phyloP scores from a whole-genome alignment of 352 stramenopile genomes.

The Phytopythium montanum region DNA sequence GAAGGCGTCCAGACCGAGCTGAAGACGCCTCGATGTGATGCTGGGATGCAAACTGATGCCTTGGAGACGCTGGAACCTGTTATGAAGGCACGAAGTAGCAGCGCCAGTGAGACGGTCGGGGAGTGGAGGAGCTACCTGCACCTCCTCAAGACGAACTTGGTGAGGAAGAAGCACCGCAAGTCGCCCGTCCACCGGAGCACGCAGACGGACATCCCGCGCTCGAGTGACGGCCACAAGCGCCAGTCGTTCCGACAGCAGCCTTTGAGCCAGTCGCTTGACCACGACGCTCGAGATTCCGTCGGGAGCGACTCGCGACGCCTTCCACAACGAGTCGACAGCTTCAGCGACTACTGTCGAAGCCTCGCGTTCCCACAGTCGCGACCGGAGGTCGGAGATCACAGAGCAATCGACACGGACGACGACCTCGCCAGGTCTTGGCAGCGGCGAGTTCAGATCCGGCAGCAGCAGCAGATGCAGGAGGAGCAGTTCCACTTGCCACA shows the following conservation, averaged over 20 bases:
- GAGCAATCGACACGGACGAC: background rate
- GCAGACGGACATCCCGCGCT: background rate
- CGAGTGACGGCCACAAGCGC: background rate
- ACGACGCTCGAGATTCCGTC: background rate
- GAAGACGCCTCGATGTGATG: background rate
- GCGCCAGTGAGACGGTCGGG: background rate
- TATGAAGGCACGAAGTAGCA: background rate
- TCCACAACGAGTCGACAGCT: background rate
- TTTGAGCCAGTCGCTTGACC: background rate
- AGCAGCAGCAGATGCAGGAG: background rate
- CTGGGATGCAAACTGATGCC: background rate
- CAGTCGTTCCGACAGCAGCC: background rate
- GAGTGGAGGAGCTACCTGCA: conserved; percentile 5
- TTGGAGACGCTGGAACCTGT: background rate
- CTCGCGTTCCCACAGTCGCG: conserved; percentile 1
- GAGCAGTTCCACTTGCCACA: background rate
- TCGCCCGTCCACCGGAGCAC: conserved; percentile 2
- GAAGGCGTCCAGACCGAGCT: conserved; percentile 3
- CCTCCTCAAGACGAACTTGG: conserved; percentile 5
- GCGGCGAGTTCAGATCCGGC: background rate
- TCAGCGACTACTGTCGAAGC: conserved; percentile 9
- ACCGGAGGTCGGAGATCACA: background rate
- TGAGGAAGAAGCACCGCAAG: background rate
- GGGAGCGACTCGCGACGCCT: background rate
- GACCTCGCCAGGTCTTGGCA: background rate